These are phyloP conservation scores for Sugiyamaella valdiviana DNA, from an alignment of 805 yeast genomes.

Conservation along the genomic window DNA sequence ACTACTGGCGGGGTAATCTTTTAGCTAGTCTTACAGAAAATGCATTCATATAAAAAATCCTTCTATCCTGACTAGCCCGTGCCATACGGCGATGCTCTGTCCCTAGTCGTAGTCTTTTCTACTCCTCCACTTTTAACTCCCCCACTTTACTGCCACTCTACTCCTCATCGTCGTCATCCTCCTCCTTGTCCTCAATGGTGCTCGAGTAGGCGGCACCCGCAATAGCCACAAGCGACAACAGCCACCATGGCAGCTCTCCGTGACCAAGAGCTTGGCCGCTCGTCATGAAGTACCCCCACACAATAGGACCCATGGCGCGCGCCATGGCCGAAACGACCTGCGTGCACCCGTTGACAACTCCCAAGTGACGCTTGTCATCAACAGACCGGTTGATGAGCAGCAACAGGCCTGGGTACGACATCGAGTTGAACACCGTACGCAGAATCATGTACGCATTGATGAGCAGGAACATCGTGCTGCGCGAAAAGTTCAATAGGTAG, in stretches of 20 bases:
- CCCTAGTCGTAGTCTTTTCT: too few relatives aligned
- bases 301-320: slow-evolving; percentile 50
- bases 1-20: too few relatives aligned
- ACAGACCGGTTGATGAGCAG: slow-evolving; percentile 51
- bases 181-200: slow-evolving; percentile 27
- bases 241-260: slow-evolving; percentile 25
- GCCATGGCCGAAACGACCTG: slow-evolving; percentile 50
- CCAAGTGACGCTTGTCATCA: slow-evolving; percentile 45
- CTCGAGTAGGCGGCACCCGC: slow-evolving; percentile 17
- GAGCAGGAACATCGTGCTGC: slow-evolving; percentile 20
- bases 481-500: slow-evolving; percentile 33
- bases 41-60: too few relatives aligned
- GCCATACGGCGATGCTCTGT: too few relatives aligned
- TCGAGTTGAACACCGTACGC: slow-evolving; percentile 39
- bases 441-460: slow-evolving; percentile 26
- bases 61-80: too few relatives aligned
- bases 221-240: slow-evolving; percentile 12
- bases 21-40: too few relatives aligned
- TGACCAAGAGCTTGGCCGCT: slow-evolving; percentile 27
- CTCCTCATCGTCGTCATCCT: slow-evolving; percentile 18
- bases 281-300: slow-evolving; percentile 47
- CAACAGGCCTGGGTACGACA: slow-evolving; percentile 48
- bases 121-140: too few relatives aligned
- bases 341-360: slow-evolving; percentile 53
- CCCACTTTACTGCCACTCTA: neutral